Conservation (phyloP, 2,329 filamentous ascomycete genomes). For the Colletotrichum caudatum region DNA sequence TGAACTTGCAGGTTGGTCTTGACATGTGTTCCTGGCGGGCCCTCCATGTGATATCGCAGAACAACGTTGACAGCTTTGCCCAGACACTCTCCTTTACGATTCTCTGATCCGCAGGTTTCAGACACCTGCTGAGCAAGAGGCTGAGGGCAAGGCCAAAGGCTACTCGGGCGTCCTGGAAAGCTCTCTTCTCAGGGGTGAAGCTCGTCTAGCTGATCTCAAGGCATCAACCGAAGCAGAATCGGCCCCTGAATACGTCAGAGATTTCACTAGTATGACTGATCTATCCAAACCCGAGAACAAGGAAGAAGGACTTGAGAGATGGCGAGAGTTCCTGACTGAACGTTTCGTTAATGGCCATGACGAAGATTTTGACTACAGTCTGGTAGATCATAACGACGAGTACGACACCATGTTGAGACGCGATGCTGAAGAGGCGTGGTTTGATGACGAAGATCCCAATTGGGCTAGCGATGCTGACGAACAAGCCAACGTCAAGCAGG, state of each 20-base stretch:
- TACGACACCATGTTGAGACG: conserved; percentile 72
- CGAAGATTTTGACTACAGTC: conserved; percentile 80
- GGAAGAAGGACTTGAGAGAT: conserved; percentile 75
- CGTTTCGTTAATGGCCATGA: conserved; percentile 82
- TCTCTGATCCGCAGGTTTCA: conserved; percentile 82
- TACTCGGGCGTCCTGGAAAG: conserved; percentile 84
- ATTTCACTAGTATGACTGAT: conserved; percentile 20
- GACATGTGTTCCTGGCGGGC: neutral
- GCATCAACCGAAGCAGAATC: conserved; percentile 7
- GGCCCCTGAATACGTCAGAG: neutral
- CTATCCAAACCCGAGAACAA: conserved; percentile 64
- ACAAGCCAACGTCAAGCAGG: conserved; percentile 48
- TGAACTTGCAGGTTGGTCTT: conserved; percentile 63
- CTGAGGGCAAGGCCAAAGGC: conserved; percentile 78
- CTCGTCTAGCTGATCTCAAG: conserved; percentile 71
- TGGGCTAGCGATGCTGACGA: conserved; percentile 66
- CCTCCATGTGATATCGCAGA: neutral
- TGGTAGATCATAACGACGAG: conserved; percentile 78
- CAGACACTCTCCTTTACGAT: conserved; percentile 86
- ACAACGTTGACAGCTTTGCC: neutral
- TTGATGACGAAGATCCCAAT: conserved; percentile 80
- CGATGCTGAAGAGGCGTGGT: conserved; percentile 80
- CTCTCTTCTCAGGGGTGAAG: conserved; percentile 81
- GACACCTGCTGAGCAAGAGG: conserved; percentile 77
- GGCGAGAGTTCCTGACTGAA: conserved; percentile 78